A percentile compares a stretch with the other conserved stretches of the same genome.
Conservation (phyloP, 805 yeast genomes). For the Starmera quercuum region DNA sequence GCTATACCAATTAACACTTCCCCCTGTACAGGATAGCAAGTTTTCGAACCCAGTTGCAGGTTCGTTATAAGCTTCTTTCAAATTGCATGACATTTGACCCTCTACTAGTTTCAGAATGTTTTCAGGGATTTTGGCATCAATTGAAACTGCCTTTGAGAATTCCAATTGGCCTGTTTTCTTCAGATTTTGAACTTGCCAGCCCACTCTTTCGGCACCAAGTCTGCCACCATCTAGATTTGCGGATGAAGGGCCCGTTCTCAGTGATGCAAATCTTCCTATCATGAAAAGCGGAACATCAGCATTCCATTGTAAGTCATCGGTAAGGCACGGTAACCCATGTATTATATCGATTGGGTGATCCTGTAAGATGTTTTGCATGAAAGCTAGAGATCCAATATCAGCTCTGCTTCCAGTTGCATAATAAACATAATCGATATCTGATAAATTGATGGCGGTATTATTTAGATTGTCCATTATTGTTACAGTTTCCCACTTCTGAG, state of each 20-base stretch:
- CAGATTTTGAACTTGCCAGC: conserved; percentile 14
- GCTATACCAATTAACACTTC: conserved; percentile 1
- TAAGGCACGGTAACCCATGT: conserved; percentile 33
- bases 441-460: conserved; percentile 3
- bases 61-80: no score
- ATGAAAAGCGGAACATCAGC: conserved; percentile 30
- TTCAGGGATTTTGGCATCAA: no score
- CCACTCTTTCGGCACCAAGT: conserved; percentile 36
- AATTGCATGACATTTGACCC: no score
- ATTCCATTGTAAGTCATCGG: conserved; percentile 37
- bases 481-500: conserved; percentile 20
- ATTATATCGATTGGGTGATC: conserved; percentile 25
- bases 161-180: conserved; percentile 1
- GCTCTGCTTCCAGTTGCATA: conserved; percentile 36
- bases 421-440: conserved; percentile 25
- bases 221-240: conserved; percentile 42
- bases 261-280: conserved; percentile 35
- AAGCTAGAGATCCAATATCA: conserved; percentile 21
- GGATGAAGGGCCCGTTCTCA: conserved; percentile 35
- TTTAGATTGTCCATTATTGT: conserved; percentile 1
- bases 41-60: neutral
- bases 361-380: conserved; percentile 23
- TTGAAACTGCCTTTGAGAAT: neutral
- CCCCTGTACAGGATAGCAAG: neutral
- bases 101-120: no score